These are phyloP conservation scores for Ophiocordyceps camponoti-rufipedis DNA, from an alignment of 2,329 filamentous ascomycete species.

Conservation along the genomic window DNA sequence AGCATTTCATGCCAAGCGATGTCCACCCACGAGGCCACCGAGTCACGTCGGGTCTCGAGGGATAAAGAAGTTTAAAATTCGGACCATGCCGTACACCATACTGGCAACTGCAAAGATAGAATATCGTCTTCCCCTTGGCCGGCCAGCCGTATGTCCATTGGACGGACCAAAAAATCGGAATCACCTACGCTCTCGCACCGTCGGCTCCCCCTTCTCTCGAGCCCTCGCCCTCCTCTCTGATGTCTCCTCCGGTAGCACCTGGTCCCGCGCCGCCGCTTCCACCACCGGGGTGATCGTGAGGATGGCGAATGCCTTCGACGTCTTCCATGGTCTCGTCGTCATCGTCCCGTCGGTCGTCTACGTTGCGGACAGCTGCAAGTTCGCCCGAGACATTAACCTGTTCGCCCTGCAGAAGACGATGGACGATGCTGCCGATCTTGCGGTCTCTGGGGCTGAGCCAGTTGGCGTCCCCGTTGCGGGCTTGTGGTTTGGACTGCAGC, in stretches of 20 bases:
- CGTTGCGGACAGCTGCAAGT: conserved; percentile 43
- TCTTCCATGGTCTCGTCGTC: conserved; percentile 40
- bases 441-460: conserved; percentile 74
- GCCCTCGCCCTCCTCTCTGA: conserved; percentile 75
- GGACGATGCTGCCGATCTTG: conserved; percentile 76
- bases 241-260: conserved; percentile 77
- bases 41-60: conserved; percentile 8
- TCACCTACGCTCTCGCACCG: conserved; percentile 98
- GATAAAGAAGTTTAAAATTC: conserved; percentile 9
- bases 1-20: neutral
- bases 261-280: conserved; percentile 67
- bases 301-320: conserved; percentile 44
- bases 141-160: conserved; percentile 7
- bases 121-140: conserved; percentile 1
- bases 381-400: conserved; percentile 65
- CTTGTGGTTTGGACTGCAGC: conserved; percentile 82
- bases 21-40: neutral
- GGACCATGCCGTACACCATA: conserved; percentile 12
- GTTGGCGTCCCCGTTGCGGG: conserved; percentile 44
- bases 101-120: conserved; percentile 1
- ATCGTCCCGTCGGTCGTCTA: conserved; percentile 29
- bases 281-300: conserved; percentile 36
- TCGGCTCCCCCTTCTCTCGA: conserved; percentile 87
- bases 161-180: conserved; percentile 13
- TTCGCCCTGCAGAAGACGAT: conserved; percentile 71